phyloP scores from a whole-genome alignment of 371 early-diverging fungal genomes.

The Gilbertella persicaria region DNA sequence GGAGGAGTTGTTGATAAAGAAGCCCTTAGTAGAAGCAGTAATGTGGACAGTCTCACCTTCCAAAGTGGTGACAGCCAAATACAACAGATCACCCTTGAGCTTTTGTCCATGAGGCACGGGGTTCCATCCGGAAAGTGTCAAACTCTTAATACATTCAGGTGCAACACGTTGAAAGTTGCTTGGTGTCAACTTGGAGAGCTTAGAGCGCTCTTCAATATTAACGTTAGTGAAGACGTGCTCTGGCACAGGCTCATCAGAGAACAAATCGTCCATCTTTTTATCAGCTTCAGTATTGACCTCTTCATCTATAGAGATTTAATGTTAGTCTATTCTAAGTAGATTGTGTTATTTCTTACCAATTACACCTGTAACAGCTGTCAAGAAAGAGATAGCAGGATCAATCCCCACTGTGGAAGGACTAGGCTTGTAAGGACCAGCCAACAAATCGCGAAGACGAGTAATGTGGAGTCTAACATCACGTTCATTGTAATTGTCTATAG shows the following conservation, averaged over 20 bases:
- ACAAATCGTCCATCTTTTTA: slow-evolving; percentile 44
- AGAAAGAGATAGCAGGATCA: slow-evolving; percentile 70
- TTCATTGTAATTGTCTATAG: slow-evolving; percentile 78
- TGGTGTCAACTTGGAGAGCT: slow-evolving; percentile 63
- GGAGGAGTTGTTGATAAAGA: slow-evolving; percentile 84
- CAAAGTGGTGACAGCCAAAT: slow-evolving; percentile 78
- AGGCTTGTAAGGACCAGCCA: slow-evolving; percentile 76
- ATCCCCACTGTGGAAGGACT: slow-evolving; percentile 72
- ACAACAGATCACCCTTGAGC: slow-evolving; percentile 84
- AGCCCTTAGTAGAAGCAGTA: slow-evolving; percentile 84
- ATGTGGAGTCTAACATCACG: slow-evolving; percentile 91
- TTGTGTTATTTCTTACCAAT: slow-evolving; percentile 61
- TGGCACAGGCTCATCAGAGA: slow-evolving; percentile 45
- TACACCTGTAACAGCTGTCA: slow-evolving; percentile 67
- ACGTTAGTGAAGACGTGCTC: slow-evolving; percentile 63
- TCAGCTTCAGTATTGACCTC: slow-evolving; percentile 40
- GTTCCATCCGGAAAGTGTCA: slow-evolving; percentile 89
- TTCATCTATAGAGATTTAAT: slow-evolving; percentile 32
- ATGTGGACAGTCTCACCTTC: slow-evolving; percentile 83
- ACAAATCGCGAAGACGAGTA: slow-evolving; percentile 81
- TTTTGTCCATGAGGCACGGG: slow-evolving; percentile 82
- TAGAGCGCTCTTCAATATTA: slow-evolving; percentile 48
- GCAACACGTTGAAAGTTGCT: slow-evolving; percentile 52
- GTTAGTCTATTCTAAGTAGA: too few species aligned
- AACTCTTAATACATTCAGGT: slow-evolving; percentile 73